Evolutionary conservation across 108 stramenopile species (phyloP), one percentile per base, ranked within the genome.

Genomic region (Asterionellopsis glacialis): DNA sequence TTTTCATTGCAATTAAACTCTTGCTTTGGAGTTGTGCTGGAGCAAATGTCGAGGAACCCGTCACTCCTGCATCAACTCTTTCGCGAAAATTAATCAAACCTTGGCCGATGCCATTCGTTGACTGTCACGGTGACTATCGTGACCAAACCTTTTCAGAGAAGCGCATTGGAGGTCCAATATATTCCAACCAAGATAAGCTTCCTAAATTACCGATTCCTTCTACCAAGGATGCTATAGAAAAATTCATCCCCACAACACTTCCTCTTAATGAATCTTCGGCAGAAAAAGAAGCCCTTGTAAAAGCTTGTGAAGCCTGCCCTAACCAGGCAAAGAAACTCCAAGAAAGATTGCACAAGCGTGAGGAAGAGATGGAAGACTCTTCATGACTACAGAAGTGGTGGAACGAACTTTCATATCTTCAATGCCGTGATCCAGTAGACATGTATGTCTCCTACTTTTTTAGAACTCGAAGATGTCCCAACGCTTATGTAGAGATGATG

Each of bases 341-440:
- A 33, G 49, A 74, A 41, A 73, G 76, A 24, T 69, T 85, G 16
- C 54, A 72, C 22, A 48, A 59, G 16, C 51, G 77, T 7, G 59
- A 56, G 21, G 57, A 39, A 45, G 76, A 79, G 51, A 57, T 60
- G 21, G 2, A 66, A 15, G 55, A 77, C 26, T 69, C 80, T 15
- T 73, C 70, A 22, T 87, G 85, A 82, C 69, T 87, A 11, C 80
- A 81, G 41, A 28, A 61, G n/a, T 84, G 82, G 82, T 87, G 85
- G 85, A 84, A 84, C 55, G 62, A 49, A 47, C 18, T 28, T 12
- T 70, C 67, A 16, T 83, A 86, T 53, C 72, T 84, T 33, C 63
- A 77, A 58, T 79, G 77, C 12, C 72, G 86, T 12, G 86, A 79
- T 41, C 86, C 86, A 23, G 65, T 79, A 25, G 80, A 71, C 18